phyloP scores from a whole-genome alignment of 495 filamentous ascomycete genomes.

The Jackrogersella multiformis region DNA sequence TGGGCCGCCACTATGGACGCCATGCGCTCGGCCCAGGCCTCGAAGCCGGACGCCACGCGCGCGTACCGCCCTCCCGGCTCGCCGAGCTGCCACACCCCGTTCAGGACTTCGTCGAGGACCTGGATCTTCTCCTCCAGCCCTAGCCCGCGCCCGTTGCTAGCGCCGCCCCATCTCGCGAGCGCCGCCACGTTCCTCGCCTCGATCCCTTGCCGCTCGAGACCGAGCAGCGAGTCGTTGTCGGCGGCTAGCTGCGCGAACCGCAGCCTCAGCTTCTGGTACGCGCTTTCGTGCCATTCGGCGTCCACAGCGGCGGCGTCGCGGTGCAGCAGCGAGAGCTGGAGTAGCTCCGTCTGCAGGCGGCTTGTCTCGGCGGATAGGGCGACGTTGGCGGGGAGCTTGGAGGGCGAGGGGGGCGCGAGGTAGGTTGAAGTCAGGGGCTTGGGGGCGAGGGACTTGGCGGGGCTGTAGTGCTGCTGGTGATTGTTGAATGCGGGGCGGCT shows the following conservation, averaged over 20 bases:
- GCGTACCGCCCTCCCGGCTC: constrained; percentile 60
- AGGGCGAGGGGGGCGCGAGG: constrained; percentile 62
- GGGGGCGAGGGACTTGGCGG: constrained; percentile 64
- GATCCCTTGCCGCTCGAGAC: constrained; percentile 43
- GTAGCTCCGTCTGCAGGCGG: constrained; percentile 73
- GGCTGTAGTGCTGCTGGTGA: constrained; percentile 75
- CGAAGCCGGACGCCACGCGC: constrained; percentile 59
- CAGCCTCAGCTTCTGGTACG: constrained; percentile 49
- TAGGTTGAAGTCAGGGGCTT: constrained; percentile 66
- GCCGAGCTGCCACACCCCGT: constrained; percentile 59
- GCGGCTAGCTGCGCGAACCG: constrained; percentile 53
- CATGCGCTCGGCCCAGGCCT: constrained; percentile 58
- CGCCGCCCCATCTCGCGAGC: constrained; percentile 48
- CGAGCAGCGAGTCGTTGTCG: constrained; percentile 45
- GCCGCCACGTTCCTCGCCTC: constrained; percentile 53
- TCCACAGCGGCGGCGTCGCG: constrained; percentile 49
- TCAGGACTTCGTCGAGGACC: constrained; percentile 59
- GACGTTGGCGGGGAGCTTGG: constrained; percentile 62
- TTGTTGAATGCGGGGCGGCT: constrained; percentile 68
- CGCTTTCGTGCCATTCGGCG: constrained; percentile 59
- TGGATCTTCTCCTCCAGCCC: constrained; percentile 61
- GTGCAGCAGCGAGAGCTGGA: constrained; percentile 77
- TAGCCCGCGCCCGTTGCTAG: constrained; percentile 32
- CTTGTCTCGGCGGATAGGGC: constrained; percentile 67
- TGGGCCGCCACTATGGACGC: constrained; percentile 52